Conservation (phyloP, 352 stramenopile genomes). For the Phytophthora pini region DNA sequence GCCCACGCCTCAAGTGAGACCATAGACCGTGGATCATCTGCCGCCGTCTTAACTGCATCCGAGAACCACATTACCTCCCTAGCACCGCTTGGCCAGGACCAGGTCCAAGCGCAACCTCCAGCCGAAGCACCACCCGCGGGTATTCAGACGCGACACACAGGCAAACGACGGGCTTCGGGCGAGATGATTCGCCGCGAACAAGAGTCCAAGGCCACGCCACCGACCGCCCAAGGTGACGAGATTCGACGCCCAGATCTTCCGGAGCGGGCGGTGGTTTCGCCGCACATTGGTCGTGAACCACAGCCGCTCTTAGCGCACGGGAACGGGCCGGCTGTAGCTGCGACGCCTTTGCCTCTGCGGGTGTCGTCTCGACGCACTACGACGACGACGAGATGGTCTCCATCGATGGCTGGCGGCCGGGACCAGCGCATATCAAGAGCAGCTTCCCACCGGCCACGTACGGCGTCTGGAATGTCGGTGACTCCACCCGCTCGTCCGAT, state of each 20-base stretch:
- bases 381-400: conserved; percentile 38
- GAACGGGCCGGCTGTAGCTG: conserved; percentile 3
- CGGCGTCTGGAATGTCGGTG: not conserved
- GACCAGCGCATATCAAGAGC: conserved; percentile 9
- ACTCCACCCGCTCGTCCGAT: conserved; percentile 35
- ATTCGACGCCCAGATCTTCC: conserved; percentile 27
- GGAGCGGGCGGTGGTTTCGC: conserved; percentile 23
- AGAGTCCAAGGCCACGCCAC: conserved; percentile 18
- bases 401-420: conserved; percentile 20
- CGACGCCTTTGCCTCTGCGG: conserved; percentile 2
- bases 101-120: not conserved
- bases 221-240: conserved; percentile 10
- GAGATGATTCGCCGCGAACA: conserved; percentile 27
- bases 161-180: conserved; percentile 30
- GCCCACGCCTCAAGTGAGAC: conserved; percentile 4
- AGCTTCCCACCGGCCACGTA: conserved; percentile 1
- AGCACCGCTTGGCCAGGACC: conserved; percentile 7
- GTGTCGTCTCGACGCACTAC: conserved; percentile 34
- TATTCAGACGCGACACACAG: conserved; percentile 18
- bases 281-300: not conserved
- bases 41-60: conserved; percentile 17
- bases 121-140: conserved; percentile 2
- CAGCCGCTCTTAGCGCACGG: not conserved
- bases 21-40: conserved; percentile 32
- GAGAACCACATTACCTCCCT: conserved; percentile 11